phyloP scores from a whole-genome alignment of 345 rosid species.

The Aquilaria yunnanensis region DNA sequence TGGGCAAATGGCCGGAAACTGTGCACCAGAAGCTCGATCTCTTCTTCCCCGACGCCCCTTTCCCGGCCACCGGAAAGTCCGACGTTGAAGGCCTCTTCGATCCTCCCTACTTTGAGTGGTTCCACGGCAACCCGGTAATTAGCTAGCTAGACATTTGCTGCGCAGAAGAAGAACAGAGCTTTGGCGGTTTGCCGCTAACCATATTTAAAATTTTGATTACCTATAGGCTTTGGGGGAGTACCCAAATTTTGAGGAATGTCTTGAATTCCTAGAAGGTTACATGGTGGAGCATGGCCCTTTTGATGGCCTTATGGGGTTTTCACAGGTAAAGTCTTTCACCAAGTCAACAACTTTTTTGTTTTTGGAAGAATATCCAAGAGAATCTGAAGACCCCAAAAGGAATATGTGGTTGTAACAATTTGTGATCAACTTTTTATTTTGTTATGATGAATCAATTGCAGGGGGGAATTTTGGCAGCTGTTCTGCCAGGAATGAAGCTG shows the following conservation, averaged over 20 bases:
- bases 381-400: no score
- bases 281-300: conserved; percentile 42
- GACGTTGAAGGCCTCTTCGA: conserved; percentile 38
- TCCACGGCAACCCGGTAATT: conserved; percentile 31
- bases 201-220: neutral
- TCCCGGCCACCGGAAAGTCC: conserved; percentile 32
- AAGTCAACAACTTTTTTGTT: no score
- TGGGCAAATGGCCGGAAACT: conserved; percentile 29
- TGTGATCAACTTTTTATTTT: no score
- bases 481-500: conserved; percentile 41
- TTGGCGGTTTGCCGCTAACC: no score
- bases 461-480: conserved; percentile 42
- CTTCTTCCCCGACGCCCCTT: conserved; percentile 39
- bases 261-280: conserved; percentile 35
- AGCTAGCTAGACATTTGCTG: neutral
- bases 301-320: conserved; percentile 47
- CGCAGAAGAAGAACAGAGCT: no score
- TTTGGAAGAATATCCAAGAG: no score
- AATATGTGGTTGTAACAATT: no score
- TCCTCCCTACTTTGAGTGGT: conserved; percentile 58
- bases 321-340: conserved; percentile 30
- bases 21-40: conserved; percentile 38
- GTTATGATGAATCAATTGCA: conserved; percentile 7
- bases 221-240: conserved; percentile 30
- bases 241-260: conserved; percentile 36